phyloP scores from a whole-genome alignment of 2,329 filamentous ascomycete genomes.

The Coniochaeta sp. region DNA sequence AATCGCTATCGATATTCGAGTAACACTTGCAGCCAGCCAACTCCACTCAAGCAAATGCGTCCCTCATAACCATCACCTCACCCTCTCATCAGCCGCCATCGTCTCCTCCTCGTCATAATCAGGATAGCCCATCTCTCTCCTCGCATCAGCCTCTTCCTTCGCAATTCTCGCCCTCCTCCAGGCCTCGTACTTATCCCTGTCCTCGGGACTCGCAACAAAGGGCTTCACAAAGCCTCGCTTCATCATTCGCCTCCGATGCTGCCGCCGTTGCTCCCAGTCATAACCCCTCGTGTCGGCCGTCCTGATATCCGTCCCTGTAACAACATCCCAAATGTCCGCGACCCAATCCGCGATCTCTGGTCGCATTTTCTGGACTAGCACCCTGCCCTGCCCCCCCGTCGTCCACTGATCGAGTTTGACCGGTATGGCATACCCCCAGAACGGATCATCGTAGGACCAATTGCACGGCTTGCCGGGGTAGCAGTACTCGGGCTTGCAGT shows the following conservation, averaged over 20 bases:
- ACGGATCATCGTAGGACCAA: conserved; percentile 51
- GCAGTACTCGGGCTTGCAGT: conserved; percentile 47
- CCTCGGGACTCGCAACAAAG: conserved; percentile 29
- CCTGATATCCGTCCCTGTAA: conserved; percentile 35
- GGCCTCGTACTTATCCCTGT: conserved; percentile 32
- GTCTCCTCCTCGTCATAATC: conserved; percentile 25
- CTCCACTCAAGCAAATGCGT: neutral
- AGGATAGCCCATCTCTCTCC: conserved; percentile 29
- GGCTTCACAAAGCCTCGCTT: conserved; percentile 35
- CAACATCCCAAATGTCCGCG: conserved; percentile 39
- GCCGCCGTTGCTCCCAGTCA: conserved; percentile 36
- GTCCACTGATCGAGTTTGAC: conserved; percentile 57
- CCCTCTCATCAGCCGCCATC: conserved; percentile 15
- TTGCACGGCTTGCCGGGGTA: conserved; percentile 35
- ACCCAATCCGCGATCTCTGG: conserved; percentile 38
- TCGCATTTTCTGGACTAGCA: conserved; percentile 22
- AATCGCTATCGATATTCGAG: neutral
- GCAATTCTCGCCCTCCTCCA: conserved; percentile 35
- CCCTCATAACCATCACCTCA: neutral
- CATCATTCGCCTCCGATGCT: conserved; percentile 40
- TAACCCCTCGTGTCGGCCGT: conserved; percentile 34
- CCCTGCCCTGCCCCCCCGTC: conserved; percentile 42
- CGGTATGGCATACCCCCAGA: conserved; percentile 52
- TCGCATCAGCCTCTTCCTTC: conserved; percentile 30
- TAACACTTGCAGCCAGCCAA: neutral